Evolutionary conservation across 208 protist genomes (phyloP), one percentile per base, ranked within the genome.

Genomic region (Leishmania turanica): DNA sequence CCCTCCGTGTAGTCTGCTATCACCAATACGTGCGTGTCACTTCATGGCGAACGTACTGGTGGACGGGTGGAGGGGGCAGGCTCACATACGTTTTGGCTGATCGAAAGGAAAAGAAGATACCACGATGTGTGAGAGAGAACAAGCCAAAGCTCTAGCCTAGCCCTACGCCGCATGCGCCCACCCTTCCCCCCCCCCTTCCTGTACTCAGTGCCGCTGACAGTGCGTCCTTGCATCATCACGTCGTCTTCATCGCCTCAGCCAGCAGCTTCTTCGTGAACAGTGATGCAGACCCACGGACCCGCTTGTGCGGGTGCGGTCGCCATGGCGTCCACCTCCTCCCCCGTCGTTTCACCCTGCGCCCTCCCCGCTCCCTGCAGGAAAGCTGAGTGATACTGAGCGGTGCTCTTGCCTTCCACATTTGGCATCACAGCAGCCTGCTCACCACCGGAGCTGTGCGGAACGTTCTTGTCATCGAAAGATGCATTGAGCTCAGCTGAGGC

Each of bases 271-370:
- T 54, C 34, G 71, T 40, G n/a, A 37, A 76, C 49, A 40, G 71
- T 47, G 51, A 76, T 54, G 19, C 71, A 76, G 4, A 76, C 71
- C 71, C 71, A 76, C 47, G 71, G 71, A n/a, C 71, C 71, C 6
- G 9, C 15, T 13, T 6, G 27, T 4, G 49, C 71, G 27, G 34
- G 31, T 47, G 49, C n/a, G 31, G 31, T 56, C 24, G 17, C 17
- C 49, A 60, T 24, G 0, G 24, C 45, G 31, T 76, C 31, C 5
- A 8, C 65, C 65, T 73, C 68, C 68, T 54, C 68, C 24, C 24
- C 42, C 13, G 5, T n/a, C 45, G 17, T 4, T 45, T 47, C 42
- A 21, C 13, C 65, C 40, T 51, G 40, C 40, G 19, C 45, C 40
- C 21, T 31, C 19, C 40, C 40, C 21, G 54, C 42, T 8, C 49